Conservation (phyloP, 1,284 basidiomycete genomes). For the Heterobasidion parviporum region DNA sequence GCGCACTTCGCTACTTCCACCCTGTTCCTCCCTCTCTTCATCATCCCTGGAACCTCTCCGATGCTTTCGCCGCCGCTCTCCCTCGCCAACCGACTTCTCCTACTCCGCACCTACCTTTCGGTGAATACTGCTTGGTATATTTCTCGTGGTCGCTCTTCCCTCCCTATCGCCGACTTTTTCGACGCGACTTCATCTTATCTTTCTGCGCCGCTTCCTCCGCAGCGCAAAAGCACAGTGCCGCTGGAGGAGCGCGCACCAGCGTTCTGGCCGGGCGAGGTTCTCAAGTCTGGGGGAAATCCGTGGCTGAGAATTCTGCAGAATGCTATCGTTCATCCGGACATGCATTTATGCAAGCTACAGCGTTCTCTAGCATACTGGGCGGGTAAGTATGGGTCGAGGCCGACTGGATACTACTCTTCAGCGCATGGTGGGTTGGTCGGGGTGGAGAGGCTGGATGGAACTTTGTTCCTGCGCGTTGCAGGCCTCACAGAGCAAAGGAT, state of each 20-base stretch:
- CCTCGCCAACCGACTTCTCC: slow-evolving; percentile 16
- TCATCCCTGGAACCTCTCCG: slow-evolving; percentile 11
- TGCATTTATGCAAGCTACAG: slow-evolving; percentile 55
- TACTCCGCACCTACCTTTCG: slow-evolving; percentile 32
- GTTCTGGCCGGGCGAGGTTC: neutral
- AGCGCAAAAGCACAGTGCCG: slow-evolving; percentile 17
- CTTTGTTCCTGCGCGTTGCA: slow-evolving; percentile 5
- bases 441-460: slow-evolving; percentile 16
- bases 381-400: slow-evolving; percentile 35
- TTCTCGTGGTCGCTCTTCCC: slow-evolving; percentile 25
- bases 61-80: slow-evolving; percentile 12
- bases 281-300: slow-evolving; percentile 28
- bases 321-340: slow-evolving; percentile 44
- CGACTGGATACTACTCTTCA: slow-evolving; percentile 22
- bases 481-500: slow-evolving; percentile 3
- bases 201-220: slow-evolving; percentile 12
- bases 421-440: slow-evolving; percentile 30
- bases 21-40: slow-evolving; percentile 31
- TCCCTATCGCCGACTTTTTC: slow-evolving; percentile 30
- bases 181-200: slow-evolving; percentile 7
- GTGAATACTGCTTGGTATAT: slow-evolving; percentile 27
- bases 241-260: slow-evolving; percentile 15
- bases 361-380: slow-evolving; percentile 49
- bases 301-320: slow-evolving; percentile 49
- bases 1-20: slow-evolving; percentile 40